Conservation (phyloP, 2,329 filamentous ascomycete species). For the Colletotrichum sp. region DNA sequence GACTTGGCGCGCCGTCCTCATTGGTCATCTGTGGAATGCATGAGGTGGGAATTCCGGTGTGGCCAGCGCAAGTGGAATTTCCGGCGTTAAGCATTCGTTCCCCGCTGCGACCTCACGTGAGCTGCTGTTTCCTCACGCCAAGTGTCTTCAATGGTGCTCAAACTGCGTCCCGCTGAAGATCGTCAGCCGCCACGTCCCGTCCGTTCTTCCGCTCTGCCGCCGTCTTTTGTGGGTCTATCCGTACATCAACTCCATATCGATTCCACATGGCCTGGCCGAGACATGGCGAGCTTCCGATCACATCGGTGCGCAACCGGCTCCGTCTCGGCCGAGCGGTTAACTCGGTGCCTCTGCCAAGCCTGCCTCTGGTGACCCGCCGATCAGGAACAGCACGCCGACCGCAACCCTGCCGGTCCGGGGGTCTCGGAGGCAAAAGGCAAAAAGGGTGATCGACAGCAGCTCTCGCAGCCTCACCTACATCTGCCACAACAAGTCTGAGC, state of each 20-base stretch:
- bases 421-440: not conserved
- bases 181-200: not conserved
- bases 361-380: not conserved
- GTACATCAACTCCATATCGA: not conserved
- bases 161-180: not conserved
- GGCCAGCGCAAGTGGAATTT: not conserved
- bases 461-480: not conserved
- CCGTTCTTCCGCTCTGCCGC: constrained; percentile 7
- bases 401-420: not conserved
- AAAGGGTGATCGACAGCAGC: not conserved
- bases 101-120: not conserved
- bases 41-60: constrained; percentile 6
- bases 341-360: not conserved
- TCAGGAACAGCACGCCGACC: not conserved
- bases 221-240: not conserved
- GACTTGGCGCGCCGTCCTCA: not conserved
- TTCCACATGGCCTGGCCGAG: not conserved
- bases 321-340: not conserved
- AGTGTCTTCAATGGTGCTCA: not conserved
- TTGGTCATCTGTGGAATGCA: not conserved
- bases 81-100: not conserved
- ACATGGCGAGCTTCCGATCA: not conserved
- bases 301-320: not conserved
- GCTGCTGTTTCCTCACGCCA: not conserved
- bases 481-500: not conserved